phyloP scores from a whole-genome alignment of 2,329 filamentous ascomycete genomes.

The Penicillium sp. region DNA sequence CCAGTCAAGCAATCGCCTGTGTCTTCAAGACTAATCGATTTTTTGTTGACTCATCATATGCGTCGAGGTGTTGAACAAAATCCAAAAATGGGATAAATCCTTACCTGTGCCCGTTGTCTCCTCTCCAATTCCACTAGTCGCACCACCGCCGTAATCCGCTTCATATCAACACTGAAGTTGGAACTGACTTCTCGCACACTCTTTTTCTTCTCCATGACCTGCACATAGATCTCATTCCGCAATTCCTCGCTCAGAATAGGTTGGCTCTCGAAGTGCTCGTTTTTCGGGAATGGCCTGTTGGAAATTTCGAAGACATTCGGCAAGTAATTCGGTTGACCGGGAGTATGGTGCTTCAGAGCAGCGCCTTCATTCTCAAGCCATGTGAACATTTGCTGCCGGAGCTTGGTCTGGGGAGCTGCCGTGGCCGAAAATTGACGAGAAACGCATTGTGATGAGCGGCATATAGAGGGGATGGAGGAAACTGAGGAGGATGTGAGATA shows the following conservation, averaged over 20 bases:
- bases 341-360: constrained; percentile 28
- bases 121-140: constrained; percentile 81
- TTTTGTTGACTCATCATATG: constrained; percentile 66
- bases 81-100: constrained; percentile 33
- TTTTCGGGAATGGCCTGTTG: constrained; percentile 75
- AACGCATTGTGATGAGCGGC: constrained; percentile 17
- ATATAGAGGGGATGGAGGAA: constrained; percentile 17
- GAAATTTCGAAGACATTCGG: too few species aligned
- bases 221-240: constrained; percentile 66
- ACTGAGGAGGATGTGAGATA: constrained; percentile 28
- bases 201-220: constrained; percentile 60
- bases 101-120: constrained; percentile 68
- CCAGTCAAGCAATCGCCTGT: constrained; percentile 51
- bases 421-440: constrained; percentile 34
- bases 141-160: constrained; percentile 78
- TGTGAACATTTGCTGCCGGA: constrained; percentile 52
- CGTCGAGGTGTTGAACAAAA: constrained; percentile 5
- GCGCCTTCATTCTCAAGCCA: constrained; percentile 50
- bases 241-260: constrained; percentile 68
- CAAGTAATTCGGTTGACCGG: constrained; percentile 32
- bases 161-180: constrained; percentile 71
- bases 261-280: constrained; percentile 66
- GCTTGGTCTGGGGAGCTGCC: constrained; percentile 41
- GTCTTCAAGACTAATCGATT: constrained; percentile 99
- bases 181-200: constrained; percentile 72